Base-by-base conservation (phyloP, 768 basidiomycete genomes). In the Tulasnella calospora region DNA sequence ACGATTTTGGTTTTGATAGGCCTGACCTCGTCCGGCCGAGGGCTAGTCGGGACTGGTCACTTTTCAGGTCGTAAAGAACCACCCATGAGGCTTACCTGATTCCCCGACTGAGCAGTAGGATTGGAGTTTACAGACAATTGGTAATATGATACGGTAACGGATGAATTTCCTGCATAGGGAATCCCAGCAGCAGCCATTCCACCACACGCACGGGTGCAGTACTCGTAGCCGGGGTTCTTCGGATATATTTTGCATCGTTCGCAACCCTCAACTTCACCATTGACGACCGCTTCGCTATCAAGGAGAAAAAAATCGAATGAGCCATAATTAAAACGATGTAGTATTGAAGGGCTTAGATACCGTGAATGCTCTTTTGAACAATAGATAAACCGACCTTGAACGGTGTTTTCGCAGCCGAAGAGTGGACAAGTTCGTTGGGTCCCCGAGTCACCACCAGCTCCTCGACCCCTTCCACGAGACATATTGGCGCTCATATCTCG, bases 181-280 rank as follows among this genome's bases (percentile, higher is more conserved):
- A 67, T 67, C 13, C 61, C 61, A 4, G 61, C 61, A 27, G 61
- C 61, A 5, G 61, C 61, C 61, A 30, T 30, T 13, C n/a, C 23
- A 9, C 61, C 61, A n/a, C 61, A 67, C 13, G 61, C 61, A 8
- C 61, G 61, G 12, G 61, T 67, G 73, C 73, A 74, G 13, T 46
- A 74, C 7, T 74, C 73, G 73, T 46, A 74, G 27, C 73, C 73
- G 23, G 73, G 73, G 44, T 74, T 74, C 44, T 46, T 47, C 40
- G 73, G 73, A 17, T 44, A 74, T 35, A 17, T 35, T 27, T 23
- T 21, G 73, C 73, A 74, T 44, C 33, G 41, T 33, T 44, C 44
- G 44, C 73, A 74, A 40, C 10, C 40, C 17, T 44, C 40, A 44
- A 47, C 73, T 47, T 74, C 73, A 33, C 73, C 44, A 51, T 74